Conservation (phyloP, 805 yeast species). For the Monosporozyma aerobia region DNA sequence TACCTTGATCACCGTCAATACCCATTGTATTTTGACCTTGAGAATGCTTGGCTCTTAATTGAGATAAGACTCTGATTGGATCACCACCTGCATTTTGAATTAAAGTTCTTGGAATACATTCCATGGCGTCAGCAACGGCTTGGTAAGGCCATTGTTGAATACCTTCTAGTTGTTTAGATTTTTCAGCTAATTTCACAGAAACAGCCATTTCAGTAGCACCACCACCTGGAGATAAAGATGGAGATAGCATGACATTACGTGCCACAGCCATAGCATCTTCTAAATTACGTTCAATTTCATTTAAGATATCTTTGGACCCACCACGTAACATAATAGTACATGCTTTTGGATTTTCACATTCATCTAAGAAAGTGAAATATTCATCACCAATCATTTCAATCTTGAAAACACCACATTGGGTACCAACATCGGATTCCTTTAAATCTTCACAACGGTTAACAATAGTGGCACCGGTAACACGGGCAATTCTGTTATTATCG, state of each 20-base stretch:
- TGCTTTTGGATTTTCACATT: conserved; percentile 81
- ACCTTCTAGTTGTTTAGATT: conserved; percentile 88
- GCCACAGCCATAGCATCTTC: conserved; percentile 99
- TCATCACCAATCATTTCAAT: conserved; percentile 96
- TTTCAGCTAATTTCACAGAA: conserved; percentile 75
- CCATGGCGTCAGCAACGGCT: conserved; percentile 98
- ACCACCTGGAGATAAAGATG: conserved; percentile 95
- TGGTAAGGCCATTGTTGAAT: conserved; percentile 98
- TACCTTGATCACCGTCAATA: conserved; percentile 90
- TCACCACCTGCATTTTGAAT: conserved; percentile 97
- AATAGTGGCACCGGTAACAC: conserved; percentile 96
- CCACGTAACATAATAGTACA: conserved; percentile 92
- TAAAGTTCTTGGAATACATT: conserved; percentile 94
- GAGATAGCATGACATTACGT: conserved; percentile 89
- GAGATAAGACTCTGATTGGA: conserved; percentile 81
- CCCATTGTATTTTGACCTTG: conserved; percentile 81
- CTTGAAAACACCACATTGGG: conserved; percentile 80
- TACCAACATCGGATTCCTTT: conserved; percentile 84
- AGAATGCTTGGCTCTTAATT: conserved; percentile 93
- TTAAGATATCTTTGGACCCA: conserved; percentile 91
- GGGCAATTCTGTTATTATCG: conserved; percentile 91
- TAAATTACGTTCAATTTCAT: conserved; percentile 91
- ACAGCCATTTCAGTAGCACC: conserved; percentile 99
- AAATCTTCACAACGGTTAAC: conserved; percentile 93
- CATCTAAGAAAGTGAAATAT: conserved; percentile 76